Conservation (phyloP, 106 monocot genomes). For the Cymbidium sinense region DNA sequence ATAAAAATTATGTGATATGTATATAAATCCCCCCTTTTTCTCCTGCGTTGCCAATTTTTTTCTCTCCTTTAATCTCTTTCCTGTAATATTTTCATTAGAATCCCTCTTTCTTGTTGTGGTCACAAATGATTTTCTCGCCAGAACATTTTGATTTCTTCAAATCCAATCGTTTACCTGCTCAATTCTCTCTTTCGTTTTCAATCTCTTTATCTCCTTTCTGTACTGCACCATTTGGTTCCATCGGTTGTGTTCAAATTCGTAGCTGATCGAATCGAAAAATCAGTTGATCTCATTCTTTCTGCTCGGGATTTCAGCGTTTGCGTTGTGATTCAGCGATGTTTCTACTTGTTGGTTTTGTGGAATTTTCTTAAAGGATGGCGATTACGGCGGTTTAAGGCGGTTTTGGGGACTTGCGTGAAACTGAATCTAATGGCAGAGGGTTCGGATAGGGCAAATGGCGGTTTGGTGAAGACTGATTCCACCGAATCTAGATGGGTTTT, state of each 20-base stretch:
- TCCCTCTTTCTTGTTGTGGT: background rate
- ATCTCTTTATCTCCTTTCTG: background rate
- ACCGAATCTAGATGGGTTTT: conserved; percentile 79
- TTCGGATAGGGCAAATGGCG: conserved; percentile 25
- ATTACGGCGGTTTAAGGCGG: background rate
- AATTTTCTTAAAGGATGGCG: background rate
- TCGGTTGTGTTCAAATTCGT: background rate
- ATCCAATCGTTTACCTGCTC: background rate
- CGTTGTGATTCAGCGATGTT: background rate
- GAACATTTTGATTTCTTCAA: background rate
- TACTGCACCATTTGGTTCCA: background rate
- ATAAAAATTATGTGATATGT: no score
- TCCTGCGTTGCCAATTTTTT: no score
- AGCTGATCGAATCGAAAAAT: background rate
- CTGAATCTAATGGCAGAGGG: conserved; percentile 31
- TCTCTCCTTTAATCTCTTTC: background rate
- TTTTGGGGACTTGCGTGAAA: background rate
- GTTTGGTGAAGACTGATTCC: conserved; percentile 66
- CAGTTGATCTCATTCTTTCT: background rate
- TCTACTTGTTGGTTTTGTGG: background rate
- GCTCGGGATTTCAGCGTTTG: background rate
- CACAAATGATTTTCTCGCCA: background rate
- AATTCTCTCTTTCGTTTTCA: background rate
- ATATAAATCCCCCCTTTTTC: no score
- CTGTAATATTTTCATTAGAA: background rate